These are phyloP conservation scores for Pythium scleroteichum DNA, from an alignment of 352 stramenopile genomes.

Conservation along the genomic window DNA sequence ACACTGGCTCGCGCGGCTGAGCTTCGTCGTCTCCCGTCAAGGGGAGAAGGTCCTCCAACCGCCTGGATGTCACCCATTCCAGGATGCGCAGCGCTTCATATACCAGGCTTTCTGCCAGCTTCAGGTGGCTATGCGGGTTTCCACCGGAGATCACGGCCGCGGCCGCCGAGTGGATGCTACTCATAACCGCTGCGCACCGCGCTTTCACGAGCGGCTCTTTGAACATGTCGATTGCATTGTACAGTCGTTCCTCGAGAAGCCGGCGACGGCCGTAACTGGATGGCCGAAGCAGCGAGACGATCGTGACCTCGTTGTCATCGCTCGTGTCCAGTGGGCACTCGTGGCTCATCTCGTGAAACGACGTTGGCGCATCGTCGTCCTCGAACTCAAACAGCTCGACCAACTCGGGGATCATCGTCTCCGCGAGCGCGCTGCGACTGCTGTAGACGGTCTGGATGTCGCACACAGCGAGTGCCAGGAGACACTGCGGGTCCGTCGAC, in stretches of 20 bases:
- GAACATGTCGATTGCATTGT: constrained; percentile 16
- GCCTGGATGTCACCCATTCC: constrained; percentile 46
- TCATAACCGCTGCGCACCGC: constrained; percentile 66
- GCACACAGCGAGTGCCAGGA: constrained; percentile 74
- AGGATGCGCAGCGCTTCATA: constrained; percentile 79
- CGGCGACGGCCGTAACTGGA: constrained; percentile 25
- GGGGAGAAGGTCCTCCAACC: constrained; percentile 26
- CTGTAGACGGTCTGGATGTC: constrained; percentile 81
- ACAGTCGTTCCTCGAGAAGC: constrained; percentile 20
- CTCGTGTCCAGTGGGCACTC: neutral
- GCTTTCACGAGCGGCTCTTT: constrained; percentile 72
- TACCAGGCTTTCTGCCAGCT: constrained; percentile 62
- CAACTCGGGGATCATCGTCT: constrained; percentile 64
- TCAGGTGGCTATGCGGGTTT: constrained; percentile 35
- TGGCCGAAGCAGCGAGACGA: constrained; percentile 58
- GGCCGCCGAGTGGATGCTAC: constrained; percentile 49
- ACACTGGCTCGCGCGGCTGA: constrained; percentile 28
- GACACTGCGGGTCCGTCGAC: constrained; percentile 48
- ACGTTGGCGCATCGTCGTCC: constrained; percentile 49
- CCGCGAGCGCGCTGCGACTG: constrained; percentile 69
- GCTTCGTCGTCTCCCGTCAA: constrained; percentile 15
- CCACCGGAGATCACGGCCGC: constrained; percentile 42
- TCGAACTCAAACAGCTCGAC: constrained; percentile 79
- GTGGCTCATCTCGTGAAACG: constrained; percentile 13
- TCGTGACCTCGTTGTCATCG: neutral